These are phyloP conservation scores for Mycena rebaudengoi DNA, from an alignment of 768 basidiomycete species.

Conservation along the genomic window DNA sequence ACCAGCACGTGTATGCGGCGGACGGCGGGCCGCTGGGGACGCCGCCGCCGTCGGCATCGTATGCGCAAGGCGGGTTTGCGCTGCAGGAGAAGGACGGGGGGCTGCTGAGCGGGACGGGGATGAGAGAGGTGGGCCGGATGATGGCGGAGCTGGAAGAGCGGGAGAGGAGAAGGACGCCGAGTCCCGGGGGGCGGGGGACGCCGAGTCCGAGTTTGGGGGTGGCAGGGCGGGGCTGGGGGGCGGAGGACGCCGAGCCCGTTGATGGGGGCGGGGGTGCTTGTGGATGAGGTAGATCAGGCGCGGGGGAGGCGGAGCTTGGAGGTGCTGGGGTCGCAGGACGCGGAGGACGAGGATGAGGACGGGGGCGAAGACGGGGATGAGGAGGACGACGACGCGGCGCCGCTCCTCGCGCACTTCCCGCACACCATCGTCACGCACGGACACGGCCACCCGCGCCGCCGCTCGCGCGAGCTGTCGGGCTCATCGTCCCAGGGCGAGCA, in stretches of 20 bases:
- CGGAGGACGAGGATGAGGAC: too few relatives aligned
- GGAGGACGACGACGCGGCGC: too few relatives aligned
- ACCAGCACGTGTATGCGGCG: background rate
- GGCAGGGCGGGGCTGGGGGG: background rate
- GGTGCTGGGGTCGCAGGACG: too few relatives aligned
- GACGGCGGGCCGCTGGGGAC: too few relatives aligned
- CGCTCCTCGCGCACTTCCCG: too few relatives aligned
- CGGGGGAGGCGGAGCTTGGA: too few relatives aligned
- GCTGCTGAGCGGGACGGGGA: conserved; percentile 16
- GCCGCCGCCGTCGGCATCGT: background rate
- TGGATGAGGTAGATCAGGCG: too few relatives aligned
- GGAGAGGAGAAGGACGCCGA: conserved; percentile 3
- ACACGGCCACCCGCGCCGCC: too few relatives aligned
- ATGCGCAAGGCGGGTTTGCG: background rate
- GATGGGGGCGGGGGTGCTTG: too few relatives aligned
- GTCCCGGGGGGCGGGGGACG: conserved; percentile 13
- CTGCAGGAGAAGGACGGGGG: background rate
- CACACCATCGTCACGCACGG: too few relatives aligned
- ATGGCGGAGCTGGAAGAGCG: conserved; percentile 23
- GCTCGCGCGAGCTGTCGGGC: background rate
- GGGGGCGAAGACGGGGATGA: too few relatives aligned
- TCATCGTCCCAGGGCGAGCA: background rate
- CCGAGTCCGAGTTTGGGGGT: conserved; percentile 4
- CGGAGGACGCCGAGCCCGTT: conserved; percentile 9
- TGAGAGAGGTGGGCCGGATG: conserved; percentile 23